Evolutionary conservation across 768 basidiomycete species (phyloP).

Genomic region (Mycena leptocephala): DNA sequence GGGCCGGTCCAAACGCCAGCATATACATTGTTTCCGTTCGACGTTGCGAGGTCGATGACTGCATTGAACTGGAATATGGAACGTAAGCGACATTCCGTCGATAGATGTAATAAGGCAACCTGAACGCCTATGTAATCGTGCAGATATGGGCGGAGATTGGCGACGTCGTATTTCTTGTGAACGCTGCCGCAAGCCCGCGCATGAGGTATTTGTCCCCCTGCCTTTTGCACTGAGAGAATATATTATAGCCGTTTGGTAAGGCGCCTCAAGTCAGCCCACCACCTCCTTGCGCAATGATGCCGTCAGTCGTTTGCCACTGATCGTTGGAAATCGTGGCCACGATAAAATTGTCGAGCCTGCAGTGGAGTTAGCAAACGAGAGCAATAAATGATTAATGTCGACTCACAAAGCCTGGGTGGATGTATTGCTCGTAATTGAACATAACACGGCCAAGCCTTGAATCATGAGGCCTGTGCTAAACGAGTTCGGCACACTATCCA

Average conservation of each 20-base stretch:
- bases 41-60: no score
- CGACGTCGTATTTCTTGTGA: not conserved
- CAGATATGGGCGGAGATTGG: not conserved
- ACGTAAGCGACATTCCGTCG: no score
- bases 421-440: constrained; percentile 1
- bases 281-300: not conserved
- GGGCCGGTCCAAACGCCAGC: no score
- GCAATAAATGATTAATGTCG: not conserved
- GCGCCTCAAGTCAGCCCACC: no score
- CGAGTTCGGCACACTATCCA: no score
- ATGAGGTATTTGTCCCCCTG: not conserved
- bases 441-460: no score
- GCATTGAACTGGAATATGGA: no score
- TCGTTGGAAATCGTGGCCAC: not conserved
- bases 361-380: not conserved
- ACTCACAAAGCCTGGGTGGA: constrained; percentile 8
- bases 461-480: no score
- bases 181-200: not conserved
- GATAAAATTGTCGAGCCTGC: not conserved
- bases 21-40: no score
- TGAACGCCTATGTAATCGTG: not conserved
- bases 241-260: no score
- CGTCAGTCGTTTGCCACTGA: not conserved
- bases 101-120: not conserved
- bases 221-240: no score